Base-by-base conservation (phyloP, 257 asterid species). In the Prunella vulgaris region DNA sequence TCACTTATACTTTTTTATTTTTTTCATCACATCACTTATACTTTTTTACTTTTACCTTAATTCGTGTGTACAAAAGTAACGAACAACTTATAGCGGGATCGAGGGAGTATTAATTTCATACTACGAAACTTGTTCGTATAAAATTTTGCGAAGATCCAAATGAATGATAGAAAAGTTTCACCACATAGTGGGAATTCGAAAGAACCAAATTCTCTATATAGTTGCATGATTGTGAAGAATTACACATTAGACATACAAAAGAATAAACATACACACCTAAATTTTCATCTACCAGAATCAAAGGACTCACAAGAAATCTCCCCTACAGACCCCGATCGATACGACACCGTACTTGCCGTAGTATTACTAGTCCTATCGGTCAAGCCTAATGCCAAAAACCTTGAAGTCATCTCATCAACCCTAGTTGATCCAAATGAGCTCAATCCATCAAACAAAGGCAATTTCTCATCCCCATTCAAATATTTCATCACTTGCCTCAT, bases 401-500 rank as follows among this genome's bases (percentile, higher is more conserved):
- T 84, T 27, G 82, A 54, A 20, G 81, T 74, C 0, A 78, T 65
- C 21, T 80, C 81, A 53, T 71, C 79, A 14, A 35, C 57, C 64
- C 86, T 79, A 33, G 76, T 58, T 13, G 89, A 79, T 35, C 84
- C 83, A 69, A 74, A 64, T 33, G 70, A 69, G 65, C 73, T 69
- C 27, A 85, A 33, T 3, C 71, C 57, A 30, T 83, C 84, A 13
- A 80, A 70, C 70, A 83, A 49, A 1, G 86, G 88, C 68, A 83
- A 25, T 12, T 53, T 10, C 54, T 83, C 91, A 68, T 83, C 88
- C 20, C 84, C 77, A 25, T 83, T 79, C 44, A 85, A 71, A 71
- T 79, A 85, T 37, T 78, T 83, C 65, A 69, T 40, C 74, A 85
- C 91, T 46, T 79, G 74, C 3, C 84, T 85, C 88, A 85, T 79